phyloP scores from a whole-genome alignment of 2,329 filamentous ascomycete genomes.

The Calonectria ilicicola region DNA sequence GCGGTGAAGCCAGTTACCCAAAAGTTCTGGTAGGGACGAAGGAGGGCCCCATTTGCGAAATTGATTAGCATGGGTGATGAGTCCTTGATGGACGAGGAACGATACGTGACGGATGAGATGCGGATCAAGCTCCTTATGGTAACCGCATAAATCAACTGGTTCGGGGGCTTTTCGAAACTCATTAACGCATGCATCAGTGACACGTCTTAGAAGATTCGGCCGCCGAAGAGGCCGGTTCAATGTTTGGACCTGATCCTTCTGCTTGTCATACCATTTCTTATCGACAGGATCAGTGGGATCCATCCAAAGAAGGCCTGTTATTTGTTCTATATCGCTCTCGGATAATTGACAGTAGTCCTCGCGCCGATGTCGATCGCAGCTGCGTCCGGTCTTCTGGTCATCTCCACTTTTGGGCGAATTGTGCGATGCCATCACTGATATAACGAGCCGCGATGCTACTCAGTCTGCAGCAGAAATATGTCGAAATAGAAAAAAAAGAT shows the following conservation, averaged over 20 bases:
- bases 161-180: slow-evolving; percentile 37
- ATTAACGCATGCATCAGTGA: slow-evolving; percentile 47
- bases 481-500: no score
- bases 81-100: slow-evolving; percentile 55
- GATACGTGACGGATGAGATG: slow-evolving; percentile 59
- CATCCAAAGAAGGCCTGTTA: slow-evolving; percentile 53
- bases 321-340: slow-evolving; percentile 38
- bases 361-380: neutral
- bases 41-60: slow-evolving; percentile 42
- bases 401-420: neutral
- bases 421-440: neutral
- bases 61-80: slow-evolving; percentile 47
- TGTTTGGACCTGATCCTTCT: slow-evolving; percentile 41
- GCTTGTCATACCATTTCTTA: slow-evolving; percentile 50
- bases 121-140: slow-evolving; percentile 56
- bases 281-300: slow-evolving; percentile 40
- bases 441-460: neutral
- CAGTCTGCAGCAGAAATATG: neutral
- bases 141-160: slow-evolving; percentile 55
- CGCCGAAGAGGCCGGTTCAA: slow-evolving; percentile 42
- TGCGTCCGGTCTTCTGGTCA: neutral
- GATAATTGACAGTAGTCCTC: neutral
- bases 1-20: slow-evolving; percentile 41
- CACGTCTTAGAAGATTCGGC: slow-evolving; percentile 46
- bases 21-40: slow-evolving; percentile 13